Conservation (phyloP, 148 eudicot genomes). For the Cornus controversa region DNA sequence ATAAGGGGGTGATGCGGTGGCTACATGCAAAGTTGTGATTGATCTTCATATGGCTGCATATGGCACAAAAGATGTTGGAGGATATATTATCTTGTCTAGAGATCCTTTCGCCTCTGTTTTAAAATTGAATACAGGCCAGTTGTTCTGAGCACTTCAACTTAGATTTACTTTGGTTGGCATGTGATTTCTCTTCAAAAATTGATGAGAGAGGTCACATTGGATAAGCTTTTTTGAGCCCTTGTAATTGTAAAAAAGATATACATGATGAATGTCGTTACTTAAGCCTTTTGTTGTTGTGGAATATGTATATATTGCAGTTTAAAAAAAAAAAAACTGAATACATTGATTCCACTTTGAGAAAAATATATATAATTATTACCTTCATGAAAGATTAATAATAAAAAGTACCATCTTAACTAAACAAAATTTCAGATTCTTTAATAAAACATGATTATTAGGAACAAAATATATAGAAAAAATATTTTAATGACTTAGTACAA, state of each 20-base stretch:
- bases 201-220: not conserved
- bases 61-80: conserved; percentile 44
- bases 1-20: conserved; percentile 59
- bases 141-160: not conserved
- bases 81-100: conserved; percentile 60
- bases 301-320: conserved; percentile 2
- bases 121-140: conserved; percentile 22
- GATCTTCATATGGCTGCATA: conserved; percentile 47
- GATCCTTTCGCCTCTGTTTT: conserved; percentile 30
- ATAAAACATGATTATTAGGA: too few relatives aligned
- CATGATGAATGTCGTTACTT: conserved; percentile 1
- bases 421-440: too few relatives aligned
- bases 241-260: not conserved
- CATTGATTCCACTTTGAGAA: too few relatives aligned
- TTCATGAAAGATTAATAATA: too few relatives aligned
- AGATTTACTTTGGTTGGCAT: not conserved
- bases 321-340: too few relatives aligned
- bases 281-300: not conserved
- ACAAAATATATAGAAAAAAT: too few relatives aligned
- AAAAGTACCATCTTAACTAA: too few relatives aligned
- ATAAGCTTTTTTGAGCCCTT: not conserved
- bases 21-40: conserved; percentile 60
- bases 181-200: not conserved
- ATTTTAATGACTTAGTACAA: too few relatives aligned
- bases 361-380: too few relatives aligned